phyloP scores from a whole-genome alignment of 352 stramenopile genomes.

The Phytophthora sp. region DNA sequence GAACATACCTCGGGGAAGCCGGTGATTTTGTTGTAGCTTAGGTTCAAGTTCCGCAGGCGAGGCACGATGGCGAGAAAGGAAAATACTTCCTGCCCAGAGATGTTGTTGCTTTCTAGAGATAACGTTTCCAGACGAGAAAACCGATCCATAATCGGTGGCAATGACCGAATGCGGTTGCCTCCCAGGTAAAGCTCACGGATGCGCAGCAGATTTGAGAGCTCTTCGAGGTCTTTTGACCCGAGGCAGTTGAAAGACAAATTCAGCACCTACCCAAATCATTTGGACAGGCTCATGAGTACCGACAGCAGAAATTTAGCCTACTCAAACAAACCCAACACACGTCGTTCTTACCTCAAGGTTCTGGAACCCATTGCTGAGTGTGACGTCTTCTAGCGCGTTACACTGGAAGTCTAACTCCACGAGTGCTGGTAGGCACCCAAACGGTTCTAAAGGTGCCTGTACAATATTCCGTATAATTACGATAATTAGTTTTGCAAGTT shows the following conservation, averaged over 20 bases:
- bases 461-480: neutral
- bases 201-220: conserved; percentile 72
- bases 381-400: conserved; percentile 65
- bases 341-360: conserved; percentile 55
- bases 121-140: conserved; percentile 80
- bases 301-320: neutral
- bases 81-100: conserved; percentile 72
- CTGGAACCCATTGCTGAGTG: conserved; percentile 60
- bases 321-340: neutral
- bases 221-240: conserved; percentile 59
- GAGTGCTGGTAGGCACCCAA: conserved; percentile 67
- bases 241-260: conserved; percentile 87
- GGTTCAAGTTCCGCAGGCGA: conserved; percentile 71
- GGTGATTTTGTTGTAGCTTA: conserved; percentile 84
- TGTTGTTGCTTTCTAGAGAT: conserved; percentile 81
- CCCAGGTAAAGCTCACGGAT: conserved; percentile 82
- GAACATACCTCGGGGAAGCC: conserved; percentile 64
- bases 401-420: conserved; percentile 83
- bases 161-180: conserved; percentile 70
- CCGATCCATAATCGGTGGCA: conserved; percentile 79
- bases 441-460: conserved; percentile 66
- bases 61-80: conserved; percentile 70
- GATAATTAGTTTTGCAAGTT: neutral
- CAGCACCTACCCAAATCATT: conserved; percentile 47
- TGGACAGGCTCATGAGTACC: neutral